These are phyloP conservation scores for Penicillium sp. DNA, from an alignment of 2,329 filamentous ascomycete species.

Conservation along the genomic window DNA sequence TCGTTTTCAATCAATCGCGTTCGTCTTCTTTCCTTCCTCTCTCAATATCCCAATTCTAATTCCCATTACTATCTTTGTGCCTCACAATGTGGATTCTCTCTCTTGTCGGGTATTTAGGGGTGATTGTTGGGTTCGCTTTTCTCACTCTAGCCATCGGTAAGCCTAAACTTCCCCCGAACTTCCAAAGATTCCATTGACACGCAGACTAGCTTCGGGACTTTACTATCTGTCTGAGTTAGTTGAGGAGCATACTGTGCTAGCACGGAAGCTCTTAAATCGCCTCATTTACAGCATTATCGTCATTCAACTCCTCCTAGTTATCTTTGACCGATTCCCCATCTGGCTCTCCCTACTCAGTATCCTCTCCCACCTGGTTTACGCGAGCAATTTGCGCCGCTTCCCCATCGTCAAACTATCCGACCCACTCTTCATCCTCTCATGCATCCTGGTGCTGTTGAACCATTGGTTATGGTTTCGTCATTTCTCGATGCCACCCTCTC, in stretches of 20 bases:
- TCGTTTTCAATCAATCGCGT: not conserved
- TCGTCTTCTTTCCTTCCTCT: not conserved
- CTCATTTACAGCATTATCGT: constrained; percentile 81
- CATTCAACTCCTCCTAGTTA: constrained; percentile 70
- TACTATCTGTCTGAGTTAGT: constrained; percentile 98
- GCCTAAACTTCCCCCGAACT: constrained; percentile 15
- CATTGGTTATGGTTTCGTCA: constrained; percentile 96
- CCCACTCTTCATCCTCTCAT: constrained; percentile 81
- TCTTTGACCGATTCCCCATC: constrained; percentile 85
- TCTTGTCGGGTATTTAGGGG: constrained; percentile 83
- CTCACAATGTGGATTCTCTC: constrained; percentile 89
- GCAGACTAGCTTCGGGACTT: constrained; percentile 75
- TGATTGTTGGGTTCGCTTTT: constrained; percentile 87
- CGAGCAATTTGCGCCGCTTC: constrained; percentile 78
- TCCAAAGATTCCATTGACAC: constrained; percentile 6
- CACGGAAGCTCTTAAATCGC: constrained; percentile 79
- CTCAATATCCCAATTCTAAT: not conserved
- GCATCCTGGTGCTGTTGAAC: constrained; percentile 80
- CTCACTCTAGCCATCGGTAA: constrained; percentile 88
- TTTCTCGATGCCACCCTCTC: constrained; percentile 68
- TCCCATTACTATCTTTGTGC: not conserved
- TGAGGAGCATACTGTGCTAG: constrained; percentile 92
- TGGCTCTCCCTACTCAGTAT: constrained; percentile 73
- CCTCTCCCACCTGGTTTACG: constrained; percentile 78
- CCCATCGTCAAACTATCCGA: constrained; percentile 82